Evolutionary conservation across 805 yeast genomes (phyloP).

Genomic region (Priceomyces castillae): DNA sequence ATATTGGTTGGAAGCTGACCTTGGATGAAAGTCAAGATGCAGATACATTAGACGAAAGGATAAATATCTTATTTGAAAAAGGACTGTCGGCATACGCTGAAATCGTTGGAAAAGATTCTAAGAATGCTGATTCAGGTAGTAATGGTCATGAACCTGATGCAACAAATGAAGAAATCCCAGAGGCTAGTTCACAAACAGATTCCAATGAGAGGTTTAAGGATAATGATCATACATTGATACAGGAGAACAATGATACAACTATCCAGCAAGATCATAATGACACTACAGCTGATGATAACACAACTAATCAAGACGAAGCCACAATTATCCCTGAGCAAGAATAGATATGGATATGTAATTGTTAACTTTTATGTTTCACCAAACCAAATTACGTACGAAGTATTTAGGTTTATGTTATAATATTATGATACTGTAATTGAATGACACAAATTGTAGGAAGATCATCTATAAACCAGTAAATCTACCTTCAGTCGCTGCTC

Average conservation of each 20-base stretch:
- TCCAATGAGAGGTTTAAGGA: constrained; percentile 9
- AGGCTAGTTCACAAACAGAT: constrained; percentile 7
- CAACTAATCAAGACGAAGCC: constrained; percentile 28
- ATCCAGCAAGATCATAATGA: constrained; percentile 48
- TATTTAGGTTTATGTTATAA: not conserved
- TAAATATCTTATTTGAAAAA: constrained; percentile 32
- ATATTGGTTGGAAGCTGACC: constrained; percentile 52
- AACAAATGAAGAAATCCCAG: constrained; percentile 11
- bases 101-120: constrained; percentile 8
- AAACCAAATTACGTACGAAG: not conserved
- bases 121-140: constrained; percentile 7
- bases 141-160: constrained; percentile 9
- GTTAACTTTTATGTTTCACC: not conserved
- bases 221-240: constrained; percentile 35
- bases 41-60: constrained; percentile 25
- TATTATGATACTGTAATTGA: not conserved
- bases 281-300: constrained; percentile 43
- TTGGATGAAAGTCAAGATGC: constrained; percentile 40
- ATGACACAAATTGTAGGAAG: not conserved
- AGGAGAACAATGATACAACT: constrained; percentile 47
- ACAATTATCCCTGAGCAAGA: constrained; percentile 17
- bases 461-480: constrained; percentile 12
- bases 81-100: constrained; percentile 37
- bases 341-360: constrained; percentile 1
- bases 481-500: constrained; percentile 45